Conservation (phyloP, 2,329 filamentous ascomycete species). For the Cercospora nicotianae region DNA sequence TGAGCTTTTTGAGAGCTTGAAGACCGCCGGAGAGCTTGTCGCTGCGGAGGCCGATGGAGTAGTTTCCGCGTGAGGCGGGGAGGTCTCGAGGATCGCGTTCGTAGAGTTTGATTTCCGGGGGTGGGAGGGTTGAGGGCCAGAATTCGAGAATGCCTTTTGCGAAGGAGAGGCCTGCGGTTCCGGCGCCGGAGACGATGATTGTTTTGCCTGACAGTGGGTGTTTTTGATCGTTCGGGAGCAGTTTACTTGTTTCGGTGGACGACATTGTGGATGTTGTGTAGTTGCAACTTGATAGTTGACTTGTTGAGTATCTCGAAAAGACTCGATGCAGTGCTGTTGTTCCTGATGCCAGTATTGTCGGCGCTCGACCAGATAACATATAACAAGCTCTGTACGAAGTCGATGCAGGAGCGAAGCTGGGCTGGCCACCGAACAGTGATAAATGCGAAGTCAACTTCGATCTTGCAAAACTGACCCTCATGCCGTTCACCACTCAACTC, state of each 20-base stretch:
- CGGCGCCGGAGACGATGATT: constrained; percentile 22
- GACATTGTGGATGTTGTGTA: not conserved
- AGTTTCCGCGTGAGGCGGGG: constrained; percentile 15
- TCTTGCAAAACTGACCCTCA: not conserved
- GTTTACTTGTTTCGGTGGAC: not conserved
- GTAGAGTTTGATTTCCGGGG: constrained; percentile 17
- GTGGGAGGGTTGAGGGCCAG: constrained; percentile 11
- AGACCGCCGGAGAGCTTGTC: constrained; percentile 13
- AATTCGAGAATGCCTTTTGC: constrained; percentile 7
- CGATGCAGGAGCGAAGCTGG: not conserved
- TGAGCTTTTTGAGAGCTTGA: constrained; percentile 17
- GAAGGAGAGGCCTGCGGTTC: constrained; percentile 23
- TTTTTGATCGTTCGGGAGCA: not conserved
- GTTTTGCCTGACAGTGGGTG: constrained; percentile 18
- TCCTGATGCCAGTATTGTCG: not conserved
- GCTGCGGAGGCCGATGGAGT: constrained; percentile 19
- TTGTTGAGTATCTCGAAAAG: not conserved
- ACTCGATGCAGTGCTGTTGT: not conserved
- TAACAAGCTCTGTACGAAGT: not conserved
- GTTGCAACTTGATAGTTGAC: not conserved
- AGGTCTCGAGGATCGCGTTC: constrained; percentile 14
- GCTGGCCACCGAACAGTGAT: not conserved
- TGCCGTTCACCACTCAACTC: not conserved
- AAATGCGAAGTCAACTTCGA: not conserved
- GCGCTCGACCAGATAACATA: not conserved